Conservation (phyloP, 1,284 basidiomycete genomes). For the Moesziomyces aphidis region DNA sequence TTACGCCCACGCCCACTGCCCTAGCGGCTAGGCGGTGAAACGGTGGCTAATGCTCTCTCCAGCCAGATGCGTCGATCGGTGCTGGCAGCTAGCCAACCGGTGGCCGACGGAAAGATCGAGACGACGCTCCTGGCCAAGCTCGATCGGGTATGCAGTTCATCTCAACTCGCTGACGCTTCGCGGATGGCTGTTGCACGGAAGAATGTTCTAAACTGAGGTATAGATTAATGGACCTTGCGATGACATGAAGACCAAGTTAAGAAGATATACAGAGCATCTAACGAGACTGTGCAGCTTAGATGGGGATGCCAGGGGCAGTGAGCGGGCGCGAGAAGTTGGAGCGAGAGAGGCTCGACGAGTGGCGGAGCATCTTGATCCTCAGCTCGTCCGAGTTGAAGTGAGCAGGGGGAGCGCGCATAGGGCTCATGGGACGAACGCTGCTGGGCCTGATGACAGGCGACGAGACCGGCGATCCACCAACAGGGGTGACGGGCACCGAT, state of each 20-base stretch:
- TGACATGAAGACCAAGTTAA: neutral
- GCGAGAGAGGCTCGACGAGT: conserved; percentile 22
- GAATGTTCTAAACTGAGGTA: neutral
- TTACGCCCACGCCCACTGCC: neutral
- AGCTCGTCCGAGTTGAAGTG: conserved; percentile 41
- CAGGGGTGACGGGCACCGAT: conserved; percentile 23
- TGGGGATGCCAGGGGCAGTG: conserved; percentile 35
- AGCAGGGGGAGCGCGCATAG: conserved; percentile 33
- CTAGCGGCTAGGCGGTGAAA: too few species aligned
- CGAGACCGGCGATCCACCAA: conserved; percentile 16
- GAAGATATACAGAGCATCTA: neutral
- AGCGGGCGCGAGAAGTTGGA: conserved; percentile 28
- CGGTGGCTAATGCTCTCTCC: too few species aligned
- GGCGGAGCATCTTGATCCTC: conserved; percentile 44
- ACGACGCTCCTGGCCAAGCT: neutral
- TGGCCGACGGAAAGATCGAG: neutral
- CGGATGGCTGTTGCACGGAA: too few species aligned
- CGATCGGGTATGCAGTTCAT: neutral
- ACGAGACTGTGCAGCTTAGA: neutral
- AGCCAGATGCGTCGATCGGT: neutral
- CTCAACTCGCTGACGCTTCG: too few species aligned
- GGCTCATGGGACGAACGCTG: conserved; percentile 38
- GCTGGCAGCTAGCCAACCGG: neutral
- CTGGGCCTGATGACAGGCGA: conserved; percentile 25
- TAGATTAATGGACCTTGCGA: neutral